Conservation (phyloP, 2,329 filamentous ascomycete genomes). For the Periconia sp. region DNA sequence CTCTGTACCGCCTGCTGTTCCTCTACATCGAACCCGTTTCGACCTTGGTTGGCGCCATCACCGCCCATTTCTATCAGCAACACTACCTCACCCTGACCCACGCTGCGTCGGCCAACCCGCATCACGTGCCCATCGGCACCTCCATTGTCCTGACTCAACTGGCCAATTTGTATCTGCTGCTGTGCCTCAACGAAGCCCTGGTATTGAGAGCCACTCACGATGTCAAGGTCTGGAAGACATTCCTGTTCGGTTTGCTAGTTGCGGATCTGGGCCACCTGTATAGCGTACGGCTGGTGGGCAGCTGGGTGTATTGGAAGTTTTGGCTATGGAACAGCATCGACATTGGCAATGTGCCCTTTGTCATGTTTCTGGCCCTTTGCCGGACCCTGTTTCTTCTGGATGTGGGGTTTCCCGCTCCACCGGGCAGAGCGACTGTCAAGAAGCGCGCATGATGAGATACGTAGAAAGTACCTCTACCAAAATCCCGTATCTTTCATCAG, state of each 20-base stretch:
- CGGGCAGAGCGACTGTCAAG: neutral
- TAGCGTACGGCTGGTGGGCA: constrained; percentile 62
- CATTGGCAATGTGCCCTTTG: constrained; percentile 69
- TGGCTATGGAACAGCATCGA: constrained; percentile 67
- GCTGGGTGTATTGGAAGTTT: constrained; percentile 64
- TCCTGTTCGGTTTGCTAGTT: constrained; percentile 68
- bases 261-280: constrained; percentile 79
- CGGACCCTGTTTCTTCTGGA: constrained; percentile 28
- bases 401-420: constrained; percentile 20
- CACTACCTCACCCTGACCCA: constrained; percentile 68
- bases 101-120: constrained; percentile 52
- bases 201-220: constrained; percentile 71
- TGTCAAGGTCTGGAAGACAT: constrained; percentile 67
- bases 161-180: constrained; percentile 76
- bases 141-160: constrained; percentile 72
- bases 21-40: constrained; percentile 68
- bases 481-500: too few species aligned
- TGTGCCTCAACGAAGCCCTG: constrained; percentile 75
- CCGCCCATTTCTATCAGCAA: constrained; percentile 53
- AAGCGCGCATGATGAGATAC: neutral
- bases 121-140: constrained; percentile 59
- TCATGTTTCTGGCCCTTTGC: constrained; percentile 62
- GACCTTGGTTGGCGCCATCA: constrained; percentile 56
- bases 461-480: neutral
- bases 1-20: constrained; percentile 71